Percentiles rank a stretch among this genome's conserved stretches.
Conservation (phyloP, 768 basidiomycete genomes). For the Botryobasidium botryosum region DNA sequence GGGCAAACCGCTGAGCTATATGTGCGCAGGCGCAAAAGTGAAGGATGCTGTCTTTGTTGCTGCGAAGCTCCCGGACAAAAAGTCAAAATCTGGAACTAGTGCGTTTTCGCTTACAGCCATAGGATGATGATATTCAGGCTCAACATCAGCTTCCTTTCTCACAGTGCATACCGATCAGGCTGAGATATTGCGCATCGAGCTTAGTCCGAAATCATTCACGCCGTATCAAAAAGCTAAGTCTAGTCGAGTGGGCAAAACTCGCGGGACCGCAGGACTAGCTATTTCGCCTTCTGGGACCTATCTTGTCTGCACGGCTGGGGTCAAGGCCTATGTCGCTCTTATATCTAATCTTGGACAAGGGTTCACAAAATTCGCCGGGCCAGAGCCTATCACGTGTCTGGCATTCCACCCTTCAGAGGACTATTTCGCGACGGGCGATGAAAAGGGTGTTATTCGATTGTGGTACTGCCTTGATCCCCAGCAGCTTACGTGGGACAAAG, state of each 20-base stretch:
- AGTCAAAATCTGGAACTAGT: no score
- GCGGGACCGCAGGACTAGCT: neutral
- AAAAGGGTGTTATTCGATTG: conserved; percentile 63
- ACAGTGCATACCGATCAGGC: no score
- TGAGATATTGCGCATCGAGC: no score
- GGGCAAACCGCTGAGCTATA: conserved; percentile 46
- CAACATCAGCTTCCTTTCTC: no score
- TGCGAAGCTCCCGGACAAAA: neutral
- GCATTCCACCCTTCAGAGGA: conserved; percentile 80
- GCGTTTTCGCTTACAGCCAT: no score
- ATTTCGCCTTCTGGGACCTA: conserved; percentile 50
- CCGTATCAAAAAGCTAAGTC: no score
- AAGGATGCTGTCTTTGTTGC: conserved; percentile 58
- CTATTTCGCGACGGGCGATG: conserved; percentile 91
- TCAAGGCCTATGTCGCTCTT: conserved; percentile 60
- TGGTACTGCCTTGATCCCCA: conserved; percentile 71
- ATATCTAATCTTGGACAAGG: conserved; percentile 40
- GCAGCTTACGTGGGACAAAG: conserved; percentile 18
- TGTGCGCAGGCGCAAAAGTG: conserved; percentile 54
- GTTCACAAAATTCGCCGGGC: conserved; percentile 69
- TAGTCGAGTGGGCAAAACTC: neutral
- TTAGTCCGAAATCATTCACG: no score
- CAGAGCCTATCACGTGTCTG: conserved; percentile 65
- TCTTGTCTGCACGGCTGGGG: conserved; percentile 57
- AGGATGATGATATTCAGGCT: no score